A percentile compares a stretch with the other conserved stretches of the same genome.
phyloP scores from a whole-genome alignment of 2,329 filamentous ascomycete genomes.

The Stromatinia cepivora region DNA sequence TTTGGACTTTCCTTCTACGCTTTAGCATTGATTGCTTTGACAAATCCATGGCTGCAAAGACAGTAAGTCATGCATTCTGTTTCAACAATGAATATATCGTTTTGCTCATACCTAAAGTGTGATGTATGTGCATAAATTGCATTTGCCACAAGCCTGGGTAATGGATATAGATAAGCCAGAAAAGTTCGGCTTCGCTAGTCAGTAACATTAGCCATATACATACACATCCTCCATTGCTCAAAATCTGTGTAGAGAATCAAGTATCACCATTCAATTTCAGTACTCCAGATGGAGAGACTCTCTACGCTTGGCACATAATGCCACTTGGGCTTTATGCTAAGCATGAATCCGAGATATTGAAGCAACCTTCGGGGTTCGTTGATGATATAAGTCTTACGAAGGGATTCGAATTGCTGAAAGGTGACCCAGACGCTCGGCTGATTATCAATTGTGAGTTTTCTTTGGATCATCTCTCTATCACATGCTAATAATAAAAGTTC shows the following conservation, averaged over 20 bases:
- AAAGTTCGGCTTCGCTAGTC: conserved; percentile 83
- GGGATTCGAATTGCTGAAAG: conserved; percentile 61
- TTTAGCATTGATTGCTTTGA: conserved; percentile 62
- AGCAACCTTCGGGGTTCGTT: conserved; percentile 45
- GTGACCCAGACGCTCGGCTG: conserved; percentile 63
- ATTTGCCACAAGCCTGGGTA: conserved; percentile 61
- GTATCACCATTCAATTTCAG: conserved; percentile 79
- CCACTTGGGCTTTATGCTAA: conserved; percentile 74
- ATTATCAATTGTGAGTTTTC: conserved; percentile 60
- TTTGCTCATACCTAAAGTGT: conserved; percentile 49
- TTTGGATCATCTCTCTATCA: not conserved
- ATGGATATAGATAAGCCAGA: conserved; percentile 75
- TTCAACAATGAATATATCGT: not conserved
- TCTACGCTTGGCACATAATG: conserved; percentile 91
- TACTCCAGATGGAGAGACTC: conserved; percentile 71
- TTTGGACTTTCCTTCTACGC: conserved; percentile 65
- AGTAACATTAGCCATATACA: conserved; percentile 35
- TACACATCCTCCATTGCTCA: conserved; percentile 5
- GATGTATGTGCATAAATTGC: conserved; percentile 80
- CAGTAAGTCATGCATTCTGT: conserved; percentile 58
- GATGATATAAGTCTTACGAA: conserved; percentile 56
- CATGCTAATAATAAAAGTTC: conserved; percentile 48
- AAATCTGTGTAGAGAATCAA: conserved; percentile 65
- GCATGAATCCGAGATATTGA: conserved; percentile 63
- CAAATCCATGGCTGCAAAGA: conserved; percentile 72